phyloP scores from a whole-genome alignment of 169 alveolate species.

The Cryptosporidium tyzzeri region DNA sequence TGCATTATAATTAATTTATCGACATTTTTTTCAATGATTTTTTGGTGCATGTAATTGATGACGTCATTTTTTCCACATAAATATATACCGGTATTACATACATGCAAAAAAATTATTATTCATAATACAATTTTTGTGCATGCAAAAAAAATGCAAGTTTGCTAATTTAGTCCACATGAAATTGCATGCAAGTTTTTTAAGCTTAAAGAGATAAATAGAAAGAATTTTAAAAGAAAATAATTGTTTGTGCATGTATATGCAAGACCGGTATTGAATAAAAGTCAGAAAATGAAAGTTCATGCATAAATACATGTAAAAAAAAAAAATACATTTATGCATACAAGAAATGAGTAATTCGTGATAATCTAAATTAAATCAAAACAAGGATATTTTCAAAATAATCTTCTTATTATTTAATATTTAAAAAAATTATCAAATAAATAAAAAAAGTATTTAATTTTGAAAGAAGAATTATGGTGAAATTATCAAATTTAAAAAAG shows the following conservation, averaged over 20 bases:
- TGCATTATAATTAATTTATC: neutral
- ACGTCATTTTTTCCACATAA: slow-evolving; percentile 9
- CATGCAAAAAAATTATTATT: neutral
- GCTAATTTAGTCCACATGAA: neutral
- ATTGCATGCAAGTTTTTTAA: slow-evolving; percentile 1
- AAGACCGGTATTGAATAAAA: slow-evolving; percentile 2
- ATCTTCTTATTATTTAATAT: neutral
- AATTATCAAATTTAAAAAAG: slow-evolving; percentile 26
- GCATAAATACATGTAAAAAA: neutral
- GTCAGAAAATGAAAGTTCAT: neutral
- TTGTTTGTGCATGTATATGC: neutral
- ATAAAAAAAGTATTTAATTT: neutral
- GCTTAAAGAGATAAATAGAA: neutral
- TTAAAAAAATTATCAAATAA: neutral
- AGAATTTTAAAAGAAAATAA: neutral
- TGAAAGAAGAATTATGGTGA: slow-evolving; percentile 2
- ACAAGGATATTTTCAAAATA: neutral
- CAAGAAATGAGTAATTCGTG: neutral
- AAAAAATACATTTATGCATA: neutral
- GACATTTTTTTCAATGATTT: neutral
- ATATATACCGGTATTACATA: slow-evolving; percentile 2
- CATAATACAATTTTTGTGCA: neutral
- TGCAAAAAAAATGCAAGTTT: neutral
- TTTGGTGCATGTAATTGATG: slow-evolving; percentile 13
- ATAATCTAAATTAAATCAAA: neutral